Evolutionary conservation across 345 rosid species (phyloP).

Genomic region (Balakata baccata): DNA sequence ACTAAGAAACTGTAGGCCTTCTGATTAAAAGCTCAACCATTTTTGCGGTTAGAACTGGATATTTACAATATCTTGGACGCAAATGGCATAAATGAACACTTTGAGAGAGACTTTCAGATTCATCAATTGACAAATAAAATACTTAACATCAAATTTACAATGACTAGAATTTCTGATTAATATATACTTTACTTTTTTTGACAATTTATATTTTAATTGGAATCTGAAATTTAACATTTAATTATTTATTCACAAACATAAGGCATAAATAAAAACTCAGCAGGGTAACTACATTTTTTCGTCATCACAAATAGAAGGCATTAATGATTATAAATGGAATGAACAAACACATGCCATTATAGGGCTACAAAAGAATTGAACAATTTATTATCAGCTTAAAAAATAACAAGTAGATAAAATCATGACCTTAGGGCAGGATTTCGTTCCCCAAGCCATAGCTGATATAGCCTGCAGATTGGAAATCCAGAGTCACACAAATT

Average conservation of each 20-base stretch:
- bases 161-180: not conserved
- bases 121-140: not conserved
- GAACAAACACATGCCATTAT: no score
- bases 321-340: no score
- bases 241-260: not conserved
- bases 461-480: slow-evolving; percentile 64
- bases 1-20: not conserved
- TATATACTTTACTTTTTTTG: not conserved
- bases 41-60: not conserved
- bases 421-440: slow-evolving; percentile 89
- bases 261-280: not conserved
- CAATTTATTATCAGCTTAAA: no score
- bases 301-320: not conserved
- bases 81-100: not conserved
- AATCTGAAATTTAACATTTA: not conserved
- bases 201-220: not conserved
- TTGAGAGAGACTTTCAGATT: not conserved
- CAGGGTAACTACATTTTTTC: not conserved
- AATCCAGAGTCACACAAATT: not conserved
- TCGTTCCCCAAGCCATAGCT: slow-evolving; percentile 98
- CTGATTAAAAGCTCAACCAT: not conserved
- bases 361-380: no score
- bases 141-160: not conserved
- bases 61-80: not conserved
- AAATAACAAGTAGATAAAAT: not conserved